A percentile compares a stretch with the other conserved stretches of the same genome.
Conservation (phyloP, 2,329 filamentous ascomycete genomes). For the Neurospora sp. region DNA sequence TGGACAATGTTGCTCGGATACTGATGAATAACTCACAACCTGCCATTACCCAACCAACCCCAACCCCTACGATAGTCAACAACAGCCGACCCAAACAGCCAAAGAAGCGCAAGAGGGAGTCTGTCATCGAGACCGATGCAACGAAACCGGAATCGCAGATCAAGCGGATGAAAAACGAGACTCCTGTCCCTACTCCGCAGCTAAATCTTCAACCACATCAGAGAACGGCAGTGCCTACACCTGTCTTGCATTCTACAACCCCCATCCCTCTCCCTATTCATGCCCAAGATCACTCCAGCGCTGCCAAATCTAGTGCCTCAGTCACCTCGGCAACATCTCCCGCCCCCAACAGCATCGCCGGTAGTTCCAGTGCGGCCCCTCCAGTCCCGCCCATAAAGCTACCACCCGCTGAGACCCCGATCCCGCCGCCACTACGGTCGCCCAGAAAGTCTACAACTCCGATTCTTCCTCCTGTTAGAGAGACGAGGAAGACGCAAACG, state of each 20-base stretch:
- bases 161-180: conserved; percentile 29
- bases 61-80: neutral
- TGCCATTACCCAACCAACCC: conserved; percentile 3
- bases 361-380: conserved; percentile 15
- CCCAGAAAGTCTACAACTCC: conserved; percentile 25
- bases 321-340: conserved; percentile 19
- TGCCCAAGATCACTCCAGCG: conserved; percentile 20
- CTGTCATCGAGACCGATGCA: conserved; percentile 18
- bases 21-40: conserved; percentile 17
- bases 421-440: conserved; percentile 20
- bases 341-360: conserved; percentile 13
- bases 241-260: conserved; percentile 21
- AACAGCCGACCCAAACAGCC: conserved; percentile 13
- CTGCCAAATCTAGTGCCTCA: conserved; percentile 16
- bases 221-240: conserved; percentile 7
- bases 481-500: conserved; percentile 23
- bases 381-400: conserved; percentile 18
- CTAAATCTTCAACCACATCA: conserved; percentile 13
- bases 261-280: conserved; percentile 24
- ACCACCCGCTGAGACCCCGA: conserved; percentile 22
- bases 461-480: conserved; percentile 24
- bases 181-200: conserved; percentile 27
- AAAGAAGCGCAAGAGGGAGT: conserved; percentile 27
- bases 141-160: conserved; percentile 21
- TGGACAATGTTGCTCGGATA: conserved; percentile 20